Base-by-base conservation (phyloP, 2,329 filamentous ascomycete species). In the Epichloe hybrida region DNA sequence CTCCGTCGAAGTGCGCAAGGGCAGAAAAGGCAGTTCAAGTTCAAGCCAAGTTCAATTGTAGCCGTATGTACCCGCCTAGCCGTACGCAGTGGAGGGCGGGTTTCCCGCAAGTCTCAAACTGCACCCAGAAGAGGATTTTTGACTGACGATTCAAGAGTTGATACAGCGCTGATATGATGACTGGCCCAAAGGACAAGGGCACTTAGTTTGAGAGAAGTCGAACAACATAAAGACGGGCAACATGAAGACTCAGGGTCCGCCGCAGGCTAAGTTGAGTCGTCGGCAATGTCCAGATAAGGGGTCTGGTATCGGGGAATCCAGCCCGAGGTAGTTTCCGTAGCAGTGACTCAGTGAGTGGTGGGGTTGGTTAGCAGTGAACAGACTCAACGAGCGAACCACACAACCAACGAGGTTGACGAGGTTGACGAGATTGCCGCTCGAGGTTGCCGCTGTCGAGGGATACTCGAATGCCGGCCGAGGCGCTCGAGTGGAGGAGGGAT, bases 1-100 rank as follows among this genome's bases (percentile, higher is more conserved):
- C 20, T 49, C 49, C 23, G 46, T 40, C 9, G n/a, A 47, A 47
- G 40, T 36, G 45, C 44, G 46, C 46, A 46, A 51, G 42, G 39
- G 27, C 27, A 36, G 41, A 23, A 40, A n/a, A n/a, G 8, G 27
- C 27, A 31, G 27, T 9, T 11, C 36, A 34, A 44, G 40, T 40
- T 39, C 35, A 37, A n/a, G 8, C 40, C 21, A 21, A 27, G 36
- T 27, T n/a, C 20, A 21, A 37, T 15, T 39, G 40, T 39, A 43
- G 47, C 17, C 47, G 35, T 50, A 42, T 44, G 48, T 40, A 27
- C 6, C 23, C 23, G 23, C 23, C 23, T 27, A 31, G 42, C n/a
- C 27, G 27, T 31, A 11, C 13, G 27, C 31, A 45, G 43, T 13
- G 27, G 27, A 23, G 31, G 23, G 35, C 35, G 43, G 31, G 43